These are phyloP conservation scores for Trypanosoma conorhini DNA, from an alignment of 208 protist species.

Conservation along the genomic window DNA sequence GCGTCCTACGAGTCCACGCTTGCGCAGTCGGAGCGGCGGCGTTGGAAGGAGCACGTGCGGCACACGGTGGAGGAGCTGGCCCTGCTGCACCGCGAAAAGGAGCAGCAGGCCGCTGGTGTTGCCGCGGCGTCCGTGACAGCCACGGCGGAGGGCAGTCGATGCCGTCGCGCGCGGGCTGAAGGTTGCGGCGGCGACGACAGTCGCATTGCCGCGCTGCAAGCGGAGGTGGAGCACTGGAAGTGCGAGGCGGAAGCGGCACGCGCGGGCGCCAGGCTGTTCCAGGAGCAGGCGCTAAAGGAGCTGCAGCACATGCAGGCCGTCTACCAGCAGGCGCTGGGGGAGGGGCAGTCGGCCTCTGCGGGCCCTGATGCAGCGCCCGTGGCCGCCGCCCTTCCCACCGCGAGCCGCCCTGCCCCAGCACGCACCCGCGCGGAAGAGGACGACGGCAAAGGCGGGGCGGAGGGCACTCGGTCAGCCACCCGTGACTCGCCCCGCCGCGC, in stretches of 20 bases:
- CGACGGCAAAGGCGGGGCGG: not conserved
- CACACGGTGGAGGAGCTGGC: constrained; percentile 6
- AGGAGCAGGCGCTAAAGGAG: constrained; percentile 5
- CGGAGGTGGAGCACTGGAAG: constrained; percentile 3
- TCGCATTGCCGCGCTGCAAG: not conserved
- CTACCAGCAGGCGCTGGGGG: constrained; percentile 9
- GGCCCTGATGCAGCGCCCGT: not conserved
- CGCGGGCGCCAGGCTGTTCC: not conserved
- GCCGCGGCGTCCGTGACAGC: not conserved
- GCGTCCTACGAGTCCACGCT: not conserved
- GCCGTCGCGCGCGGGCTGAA: not conserved
- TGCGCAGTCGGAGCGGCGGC: constrained; percentile 10
- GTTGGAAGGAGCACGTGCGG: constrained; percentile 8
- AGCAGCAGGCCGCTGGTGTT: not conserved
- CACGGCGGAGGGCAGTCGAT: not conserved
- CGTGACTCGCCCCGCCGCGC: not conserved
- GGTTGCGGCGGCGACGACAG: not conserved
- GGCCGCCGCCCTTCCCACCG: not conserved
- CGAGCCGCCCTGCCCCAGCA: not conserved
- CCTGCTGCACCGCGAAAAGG: constrained; percentile 6
- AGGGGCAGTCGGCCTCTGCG: not conserved
- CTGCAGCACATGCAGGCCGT: constrained; percentile 14
- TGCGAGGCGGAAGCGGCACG: not conserved
- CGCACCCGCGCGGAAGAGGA: not conserved
- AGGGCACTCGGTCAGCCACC: not conserved